A percentile compares a stretch with the other conserved stretches of the same genome.
Evolutionary conservation across 345 rosid species (phyloP).

Genomic region (Euphorbia pulcherrima): DNA sequence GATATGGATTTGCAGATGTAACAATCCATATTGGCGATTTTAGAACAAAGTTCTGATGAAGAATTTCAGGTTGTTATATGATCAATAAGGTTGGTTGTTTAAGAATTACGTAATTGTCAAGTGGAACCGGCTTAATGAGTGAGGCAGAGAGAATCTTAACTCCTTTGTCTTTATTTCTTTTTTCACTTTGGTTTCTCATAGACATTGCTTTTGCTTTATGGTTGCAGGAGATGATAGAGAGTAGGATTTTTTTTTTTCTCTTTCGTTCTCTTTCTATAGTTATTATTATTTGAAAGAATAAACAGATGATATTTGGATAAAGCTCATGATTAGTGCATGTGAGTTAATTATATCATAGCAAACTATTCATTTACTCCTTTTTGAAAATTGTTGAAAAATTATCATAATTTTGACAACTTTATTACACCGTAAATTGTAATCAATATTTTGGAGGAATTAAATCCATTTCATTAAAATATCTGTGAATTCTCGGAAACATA

Average conservation of each 20-base stretch:
- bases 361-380: not conserved
- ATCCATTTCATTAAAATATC: too few relatives aligned
- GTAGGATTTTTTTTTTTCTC: not conserved
- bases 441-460: too few relatives aligned
- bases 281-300: too few relatives aligned
- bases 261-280: too few relatives aligned
- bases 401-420: too few relatives aligned
- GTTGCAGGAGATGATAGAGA: not conserved
- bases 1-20: too few relatives aligned
- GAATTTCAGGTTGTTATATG: not conserved
- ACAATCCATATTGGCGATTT: not conserved
- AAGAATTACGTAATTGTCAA: not conserved
- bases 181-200: not conserved
- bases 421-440: too few relatives aligned
- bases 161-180: not conserved
- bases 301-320: not conserved
- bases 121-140: not conserved
- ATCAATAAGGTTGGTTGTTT: not conserved
- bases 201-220: constrained; percentile 11
- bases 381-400: too few relatives aligned
- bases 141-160: constrained; percentile 2
- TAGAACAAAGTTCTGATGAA: not conserved
- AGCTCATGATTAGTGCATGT: constrained; percentile 8
- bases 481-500: too few relatives aligned
- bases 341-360: not conserved